Conservation (phyloP, 2,329 filamentous ascomycete species). For the Aspergillus carbonarius region DNA sequence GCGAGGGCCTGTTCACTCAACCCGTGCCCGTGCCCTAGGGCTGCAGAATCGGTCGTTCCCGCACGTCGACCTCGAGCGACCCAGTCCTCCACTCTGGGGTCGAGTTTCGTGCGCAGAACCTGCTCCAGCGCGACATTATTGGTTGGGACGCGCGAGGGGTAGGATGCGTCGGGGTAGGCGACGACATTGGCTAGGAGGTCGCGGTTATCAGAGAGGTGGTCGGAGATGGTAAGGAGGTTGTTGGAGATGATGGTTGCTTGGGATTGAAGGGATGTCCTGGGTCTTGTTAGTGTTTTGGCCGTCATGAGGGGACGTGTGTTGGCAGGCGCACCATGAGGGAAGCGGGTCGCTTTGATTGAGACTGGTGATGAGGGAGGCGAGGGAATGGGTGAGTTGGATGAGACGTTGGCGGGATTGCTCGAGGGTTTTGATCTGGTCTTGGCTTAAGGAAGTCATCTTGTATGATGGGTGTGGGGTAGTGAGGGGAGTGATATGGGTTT, state of each 20-base stretch:
- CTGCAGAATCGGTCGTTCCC: constrained; percentile 4
- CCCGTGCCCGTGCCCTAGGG: constrained; percentile 13
- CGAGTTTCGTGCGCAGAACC: constrained; percentile 78
- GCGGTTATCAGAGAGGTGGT: constrained; percentile 63
- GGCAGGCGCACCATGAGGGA: constrained; percentile 60
- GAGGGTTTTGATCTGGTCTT: constrained; percentile 58
- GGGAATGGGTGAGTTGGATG: constrained; percentile 66
- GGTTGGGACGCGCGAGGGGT: constrained; percentile 65
- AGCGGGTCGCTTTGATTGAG: constrained; percentile 64
- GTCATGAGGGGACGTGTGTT: background rate
- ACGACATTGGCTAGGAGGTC: constrained; percentile 69
- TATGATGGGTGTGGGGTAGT: background rate
- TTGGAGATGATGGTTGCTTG: constrained; percentile 69
- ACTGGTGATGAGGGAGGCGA: constrained; percentile 63
- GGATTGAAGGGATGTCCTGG: constrained; percentile 69
- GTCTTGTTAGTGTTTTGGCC: background rate
- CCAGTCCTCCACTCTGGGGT: constrained; percentile 72
- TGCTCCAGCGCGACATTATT: constrained; percentile 65
- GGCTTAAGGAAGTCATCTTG: constrained; percentile 39
- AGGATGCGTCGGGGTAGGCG: constrained; percentile 74
- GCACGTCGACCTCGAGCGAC: constrained; percentile 60
- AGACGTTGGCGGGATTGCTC: constrained; percentile 70
- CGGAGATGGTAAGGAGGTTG: constrained; percentile 66
- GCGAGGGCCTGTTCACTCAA: constrained; percentile 53
- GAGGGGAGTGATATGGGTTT: background rate